Percentiles rank a stretch among this genome's conserved stretches.
phyloP scores from a whole-genome alignment of 441 rosid species.

The Syzygium malaccense region DNA sequence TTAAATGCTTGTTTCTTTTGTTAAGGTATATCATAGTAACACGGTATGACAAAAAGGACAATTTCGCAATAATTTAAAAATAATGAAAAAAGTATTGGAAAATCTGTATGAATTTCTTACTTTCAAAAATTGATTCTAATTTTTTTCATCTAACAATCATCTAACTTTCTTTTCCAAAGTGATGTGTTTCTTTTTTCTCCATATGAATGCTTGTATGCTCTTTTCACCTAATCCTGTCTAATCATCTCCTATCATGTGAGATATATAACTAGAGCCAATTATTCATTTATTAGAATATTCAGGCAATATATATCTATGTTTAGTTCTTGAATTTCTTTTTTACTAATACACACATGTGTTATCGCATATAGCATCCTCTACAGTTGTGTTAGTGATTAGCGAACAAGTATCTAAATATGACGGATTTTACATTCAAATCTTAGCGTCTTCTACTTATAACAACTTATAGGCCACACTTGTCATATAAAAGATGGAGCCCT shows the following conservation, averaged over 20 bases:
- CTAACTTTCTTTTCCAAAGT: not conserved
- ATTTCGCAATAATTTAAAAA: not conserved
- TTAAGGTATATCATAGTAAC: not conserved
- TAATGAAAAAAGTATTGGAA: not conserved
- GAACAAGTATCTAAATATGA: not conserved
- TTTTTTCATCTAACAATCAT: rapidly evolving
- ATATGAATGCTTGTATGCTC: not conserved
- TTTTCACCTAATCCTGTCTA: not conserved
- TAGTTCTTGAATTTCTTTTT: not conserved
- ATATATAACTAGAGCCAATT: not conserved
- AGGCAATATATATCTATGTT: rapidly evolving
- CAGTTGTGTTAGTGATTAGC: not conserved
- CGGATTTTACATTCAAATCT: not conserved
- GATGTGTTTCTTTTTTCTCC: not conserved
- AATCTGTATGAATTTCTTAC: rapidly evolving
- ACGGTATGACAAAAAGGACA: rapidly evolving
- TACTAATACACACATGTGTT: not conserved
- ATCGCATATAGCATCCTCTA: not conserved
- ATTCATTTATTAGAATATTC: not conserved
- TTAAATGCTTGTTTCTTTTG: not conserved
- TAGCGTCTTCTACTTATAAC: not conserved
- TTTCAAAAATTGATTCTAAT: not conserved
- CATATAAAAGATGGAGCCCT: not conserved
- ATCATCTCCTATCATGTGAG: not conserved
- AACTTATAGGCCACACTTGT: not conserved